phyloP scores from a whole-genome alignment of 2,329 filamentous ascomycete species.

The Ascocoryne sarcoides region DNA sequence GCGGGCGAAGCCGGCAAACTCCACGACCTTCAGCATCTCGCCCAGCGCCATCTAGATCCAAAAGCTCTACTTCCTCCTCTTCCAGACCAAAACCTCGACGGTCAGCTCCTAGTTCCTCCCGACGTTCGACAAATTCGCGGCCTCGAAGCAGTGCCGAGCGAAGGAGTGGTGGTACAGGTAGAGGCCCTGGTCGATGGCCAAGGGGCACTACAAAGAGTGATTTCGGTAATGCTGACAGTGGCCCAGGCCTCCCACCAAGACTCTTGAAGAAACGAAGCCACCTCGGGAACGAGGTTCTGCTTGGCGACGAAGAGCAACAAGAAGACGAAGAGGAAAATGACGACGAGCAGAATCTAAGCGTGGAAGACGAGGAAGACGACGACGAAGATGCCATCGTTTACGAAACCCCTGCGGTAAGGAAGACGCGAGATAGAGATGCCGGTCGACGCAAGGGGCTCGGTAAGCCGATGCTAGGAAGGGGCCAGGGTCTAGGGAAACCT shows the following conservation, averaged over 20 bases:
- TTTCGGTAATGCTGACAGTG: conserved; percentile 58
- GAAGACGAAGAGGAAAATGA: conserved; percentile 14
- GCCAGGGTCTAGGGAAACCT: conserved; percentile 10
- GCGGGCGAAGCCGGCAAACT: conserved; percentile 33
- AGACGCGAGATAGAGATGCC: conserved; percentile 13
- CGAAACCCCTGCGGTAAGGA: conserved; percentile 20
- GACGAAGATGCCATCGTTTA: conserved; percentile 23
- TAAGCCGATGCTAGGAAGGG: conserved; percentile 21
- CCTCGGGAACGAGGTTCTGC: conserved; percentile 26
- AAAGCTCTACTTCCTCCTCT: conserved; percentile 12
- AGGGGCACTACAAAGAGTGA: conserved; percentile 62
- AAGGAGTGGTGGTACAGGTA: conserved; percentile 51
- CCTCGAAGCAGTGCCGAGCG: conserved; percentile 33
- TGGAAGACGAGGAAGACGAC: conserved; percentile 12
- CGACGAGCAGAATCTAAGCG: conserved; percentile 13
- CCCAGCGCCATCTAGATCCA: conserved; percentile 11
- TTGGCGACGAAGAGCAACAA: conserved; percentile 21
- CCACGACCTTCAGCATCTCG: conserved; percentile 22
- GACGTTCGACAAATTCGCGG: conserved; percentile 17
- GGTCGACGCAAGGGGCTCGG: conserved; percentile 21
- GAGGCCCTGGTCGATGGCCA: conserved; percentile 57
- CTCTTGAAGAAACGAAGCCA: conserved; percentile 24
- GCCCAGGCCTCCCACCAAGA: conserved; percentile 52
- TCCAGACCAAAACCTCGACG: conserved; percentile 17
- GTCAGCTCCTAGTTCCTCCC: conserved; percentile 19